Conservation (phyloP, 192 early-diverging fungal genomes). For the Gaertneriomyces sp. region DNA sequence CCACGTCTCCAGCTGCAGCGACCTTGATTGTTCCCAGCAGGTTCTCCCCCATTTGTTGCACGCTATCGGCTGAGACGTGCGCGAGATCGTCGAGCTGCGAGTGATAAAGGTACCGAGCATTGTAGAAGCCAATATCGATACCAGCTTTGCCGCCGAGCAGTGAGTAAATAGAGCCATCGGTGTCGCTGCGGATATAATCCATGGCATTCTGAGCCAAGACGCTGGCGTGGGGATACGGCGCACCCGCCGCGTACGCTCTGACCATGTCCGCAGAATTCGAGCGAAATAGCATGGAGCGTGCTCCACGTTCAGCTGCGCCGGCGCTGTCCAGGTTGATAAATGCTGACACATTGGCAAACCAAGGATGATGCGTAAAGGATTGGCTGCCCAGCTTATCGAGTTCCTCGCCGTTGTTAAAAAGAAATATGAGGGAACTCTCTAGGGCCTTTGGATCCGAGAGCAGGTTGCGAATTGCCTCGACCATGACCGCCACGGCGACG, state of each 20-base stretch:
- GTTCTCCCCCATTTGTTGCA: slow-evolving; percentile 49
- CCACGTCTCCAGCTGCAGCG: slow-evolving; percentile 15
- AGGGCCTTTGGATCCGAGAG: not conserved
- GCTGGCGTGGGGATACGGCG: slow-evolving; percentile 45
- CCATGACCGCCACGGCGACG: slow-evolving; percentile 38
- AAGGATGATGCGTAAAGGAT: slow-evolving; percentile 42
- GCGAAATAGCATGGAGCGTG: slow-evolving; percentile 36
- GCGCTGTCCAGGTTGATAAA: slow-evolving; percentile 46
- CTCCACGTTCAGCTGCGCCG: slow-evolving; percentile 28
- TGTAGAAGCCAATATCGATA: slow-evolving; percentile 43
- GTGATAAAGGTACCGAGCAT: slow-evolving; percentile 45
- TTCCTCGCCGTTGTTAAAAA: slow-evolving; percentile 53
- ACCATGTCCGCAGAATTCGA: slow-evolving; percentile 38
- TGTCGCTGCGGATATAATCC: slow-evolving; percentile 25
- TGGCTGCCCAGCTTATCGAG: slow-evolving; percentile 36
- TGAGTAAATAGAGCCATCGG: slow-evolving; percentile 42
- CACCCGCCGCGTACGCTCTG: slow-evolving; percentile 17
- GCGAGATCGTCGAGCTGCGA: slow-evolving; percentile 35
- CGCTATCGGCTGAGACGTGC: slow-evolving; percentile 28
- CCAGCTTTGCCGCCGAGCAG: slow-evolving; percentile 34
- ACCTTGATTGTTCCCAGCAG: slow-evolving; percentile 25
- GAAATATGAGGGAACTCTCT: slow-evolving; percentile 35
- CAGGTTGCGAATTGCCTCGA: slow-evolving; percentile 28
- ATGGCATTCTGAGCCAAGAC: slow-evolving; percentile 44
- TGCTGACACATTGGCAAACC: slow-evolving; percentile 33